These are phyloP conservation scores for Agrocybe chaxingu DNA, from an alignment of 768 basidiomycete species.

Conservation along the genomic window DNA sequence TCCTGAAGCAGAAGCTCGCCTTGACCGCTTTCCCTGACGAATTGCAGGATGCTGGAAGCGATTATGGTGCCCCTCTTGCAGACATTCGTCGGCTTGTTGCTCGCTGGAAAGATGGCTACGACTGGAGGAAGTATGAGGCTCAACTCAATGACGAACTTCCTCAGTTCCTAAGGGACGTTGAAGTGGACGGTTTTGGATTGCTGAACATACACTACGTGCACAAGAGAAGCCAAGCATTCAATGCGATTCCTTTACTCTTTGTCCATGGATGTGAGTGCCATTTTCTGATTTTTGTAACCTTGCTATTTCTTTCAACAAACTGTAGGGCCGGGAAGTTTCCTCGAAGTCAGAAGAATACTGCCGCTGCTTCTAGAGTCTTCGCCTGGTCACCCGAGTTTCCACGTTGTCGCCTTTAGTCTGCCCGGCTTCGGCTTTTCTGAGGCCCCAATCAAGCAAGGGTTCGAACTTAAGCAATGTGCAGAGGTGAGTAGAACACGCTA, in stretches of 20 bases:
- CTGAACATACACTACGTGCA: slow-evolving; percentile 58
- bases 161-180: slow-evolving; percentile 53
- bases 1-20: background rate
- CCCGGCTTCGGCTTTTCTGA: slow-evolving; percentile 66
- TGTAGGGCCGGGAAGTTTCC: slow-evolving; percentile 58
- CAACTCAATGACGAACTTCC: slow-evolving; percentile 49
- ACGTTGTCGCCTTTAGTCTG: slow-evolving; percentile 57
- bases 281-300: background rate
- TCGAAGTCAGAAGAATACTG: slow-evolving; percentile 56
- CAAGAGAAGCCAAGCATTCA: slow-evolving; percentile 37
- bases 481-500: slow-evolving; percentile 33
- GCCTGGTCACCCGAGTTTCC: slow-evolving; percentile 49
- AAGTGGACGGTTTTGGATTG: slow-evolving; percentile 41
- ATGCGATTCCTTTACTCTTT: slow-evolving; percentile 43
- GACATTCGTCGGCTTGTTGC: slow-evolving; percentile 44
- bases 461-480: slow-evolving; percentile 43
- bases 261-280: slow-evolving; percentile 50
- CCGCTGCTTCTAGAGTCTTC: slow-evolving; percentile 45
- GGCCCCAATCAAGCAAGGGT: slow-evolving; percentile 48
- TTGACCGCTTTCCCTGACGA: slow-evolving; percentile 47
- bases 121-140: slow-evolving; percentile 54
- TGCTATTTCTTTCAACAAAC: background rate
- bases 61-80: slow-evolving; percentile 49
- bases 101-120: slow-evolving; percentile 48
- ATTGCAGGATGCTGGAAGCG: slow-evolving; percentile 45